Conservation (phyloP, 768 basidiomycete genomes). For the Lactarius tabidus region DNA sequence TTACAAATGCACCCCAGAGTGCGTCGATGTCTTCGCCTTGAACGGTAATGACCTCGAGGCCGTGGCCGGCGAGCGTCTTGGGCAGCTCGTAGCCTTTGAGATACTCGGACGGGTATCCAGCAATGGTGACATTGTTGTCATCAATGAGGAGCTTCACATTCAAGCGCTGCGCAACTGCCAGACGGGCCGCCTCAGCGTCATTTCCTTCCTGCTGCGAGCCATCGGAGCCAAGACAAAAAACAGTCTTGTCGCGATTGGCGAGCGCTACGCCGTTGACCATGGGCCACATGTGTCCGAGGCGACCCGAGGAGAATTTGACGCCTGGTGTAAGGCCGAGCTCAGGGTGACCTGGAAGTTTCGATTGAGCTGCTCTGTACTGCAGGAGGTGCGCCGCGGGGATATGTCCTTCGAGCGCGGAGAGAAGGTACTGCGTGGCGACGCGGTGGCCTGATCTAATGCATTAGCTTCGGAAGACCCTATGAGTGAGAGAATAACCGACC, state of each 20-base stretch:
- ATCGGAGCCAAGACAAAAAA: slow-evolving; percentile 85
- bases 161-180: slow-evolving; percentile 78
- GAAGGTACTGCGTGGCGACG: slow-evolving; percentile 85
- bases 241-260: slow-evolving; percentile 69
- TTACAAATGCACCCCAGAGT: slow-evolving; percentile 63
- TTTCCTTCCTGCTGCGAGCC: slow-evolving; percentile 91
- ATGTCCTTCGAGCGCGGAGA: slow-evolving; percentile 71
- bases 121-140: slow-evolving; percentile 89
- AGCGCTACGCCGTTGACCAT: slow-evolving; percentile 81
- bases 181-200: slow-evolving; percentile 83
- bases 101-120: slow-evolving; percentile 87
- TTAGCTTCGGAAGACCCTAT: slow-evolving; percentile 5
- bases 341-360: slow-evolving; percentile 85
- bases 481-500: slow-evolving; percentile 42
- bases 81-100: slow-evolving; percentile 70
- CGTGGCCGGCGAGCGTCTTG: slow-evolving; percentile 77
- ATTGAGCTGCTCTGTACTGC: slow-evolving; percentile 82
- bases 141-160: slow-evolving; percentile 87
- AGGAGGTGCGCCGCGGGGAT: slow-evolving; percentile 73
- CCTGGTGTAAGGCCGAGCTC: slow-evolving; percentile 90
- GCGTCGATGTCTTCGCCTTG: slow-evolving; percentile 78
- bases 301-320: slow-evolving; percentile 90
- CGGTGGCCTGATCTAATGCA: slow-evolving; percentile 58
- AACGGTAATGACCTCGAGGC: slow-evolving; percentile 68
- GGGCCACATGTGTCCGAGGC: slow-evolving; percentile 89